Percentiles rank a stretch among this genome's conserved stretches.
Conservation (phyloP, 2,329 filamentous ascomycete species). For the Corynespora cassiicola region DNA sequence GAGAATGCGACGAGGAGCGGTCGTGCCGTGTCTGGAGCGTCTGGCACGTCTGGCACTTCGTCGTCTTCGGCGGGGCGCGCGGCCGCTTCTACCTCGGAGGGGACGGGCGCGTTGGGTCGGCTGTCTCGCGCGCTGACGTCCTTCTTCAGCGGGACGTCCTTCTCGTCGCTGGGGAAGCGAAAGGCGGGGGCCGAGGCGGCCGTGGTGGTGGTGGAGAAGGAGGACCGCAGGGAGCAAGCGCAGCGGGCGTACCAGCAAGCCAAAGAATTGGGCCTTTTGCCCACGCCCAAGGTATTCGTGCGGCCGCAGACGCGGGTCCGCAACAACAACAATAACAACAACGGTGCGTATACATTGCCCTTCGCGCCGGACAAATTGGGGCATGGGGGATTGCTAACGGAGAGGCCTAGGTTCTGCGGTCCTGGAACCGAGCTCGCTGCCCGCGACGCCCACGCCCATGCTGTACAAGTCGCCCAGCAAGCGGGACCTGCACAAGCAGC, state of each 20-base stretch:
- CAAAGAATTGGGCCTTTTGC: slow-evolving; percentile 41
- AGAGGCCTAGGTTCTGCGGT: too few species aligned
- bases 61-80: not conserved
- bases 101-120: slow-evolving; percentile 29
- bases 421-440: slow-evolving; percentile 3
- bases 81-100: not conserved
- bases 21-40: too few species aligned
- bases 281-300: slow-evolving; percentile 39
- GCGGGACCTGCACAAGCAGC: slow-evolving; percentile 63
- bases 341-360: slow-evolving; percentile 1
- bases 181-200: slow-evolving; percentile 32
- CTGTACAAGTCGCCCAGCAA: slow-evolving; percentile 59
- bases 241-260: slow-evolving; percentile 39
- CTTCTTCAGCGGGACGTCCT: slow-evolving; percentile 23
- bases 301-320: slow-evolving; percentile 26
- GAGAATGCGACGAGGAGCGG: slow-evolving; percentile 25
- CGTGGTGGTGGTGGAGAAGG: slow-evolving; percentile 13
- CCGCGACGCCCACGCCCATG: slow-evolving; percentile 25
- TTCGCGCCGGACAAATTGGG: not conserved
- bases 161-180: slow-evolving; percentile 37
- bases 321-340: slow-evolving; percentile 9
- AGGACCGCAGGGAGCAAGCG: slow-evolving; percentile 33
- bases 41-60: not conserved
- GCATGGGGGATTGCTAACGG: too few species aligned
- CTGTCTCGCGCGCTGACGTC: slow-evolving; percentile 33